Conservation (phyloP, 2,329 filamentous ascomycete genomes). For the Fusarium avenaceum region DNA sequence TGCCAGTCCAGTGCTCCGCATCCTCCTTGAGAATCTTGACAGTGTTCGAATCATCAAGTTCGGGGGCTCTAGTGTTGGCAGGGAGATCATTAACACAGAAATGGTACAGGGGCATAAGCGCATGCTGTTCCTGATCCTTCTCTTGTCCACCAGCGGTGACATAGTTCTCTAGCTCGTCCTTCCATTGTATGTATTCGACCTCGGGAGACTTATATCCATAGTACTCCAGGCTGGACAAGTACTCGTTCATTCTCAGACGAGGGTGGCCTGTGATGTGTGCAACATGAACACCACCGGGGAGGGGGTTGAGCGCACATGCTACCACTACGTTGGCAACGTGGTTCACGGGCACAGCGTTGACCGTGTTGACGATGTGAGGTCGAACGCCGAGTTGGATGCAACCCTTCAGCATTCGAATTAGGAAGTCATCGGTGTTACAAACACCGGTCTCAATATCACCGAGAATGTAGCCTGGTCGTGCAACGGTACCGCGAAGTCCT, state of each 20-base stretch:
- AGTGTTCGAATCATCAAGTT: constrained; percentile 65
- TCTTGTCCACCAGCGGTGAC: constrained; percentile 27
- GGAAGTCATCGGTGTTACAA: constrained; percentile 88
- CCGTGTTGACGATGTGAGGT: constrained; percentile 84
- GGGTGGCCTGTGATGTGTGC: constrained; percentile 85
- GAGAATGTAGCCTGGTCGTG: constrained; percentile 88
- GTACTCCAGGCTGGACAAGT: constrained; percentile 75
- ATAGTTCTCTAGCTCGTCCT: constrained; percentile 56
- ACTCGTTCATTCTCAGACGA: constrained; percentile 82
- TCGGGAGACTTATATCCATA: constrained; percentile 79
- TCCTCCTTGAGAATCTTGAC: constrained; percentile 74
- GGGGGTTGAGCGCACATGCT: constrained; percentile 75
- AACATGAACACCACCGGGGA: constrained; percentile 66
- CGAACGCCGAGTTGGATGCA: constrained; percentile 82
- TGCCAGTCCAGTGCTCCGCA: constrained; percentile 68
- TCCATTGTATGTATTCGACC: constrained; percentile 66
- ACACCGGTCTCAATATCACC: constrained; percentile 79
- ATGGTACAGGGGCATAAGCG: constrained; percentile 31
- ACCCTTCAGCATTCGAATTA: constrained; percentile 88
- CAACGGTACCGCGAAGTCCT: constrained; percentile 80
- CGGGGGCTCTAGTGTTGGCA: constrained; percentile 28
- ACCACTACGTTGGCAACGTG: constrained; percentile 89
- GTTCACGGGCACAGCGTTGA: constrained; percentile 90
- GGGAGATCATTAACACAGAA: constrained; percentile 33
- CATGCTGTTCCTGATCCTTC: constrained; percentile 43